Evolutionary conservation across 106 monocot genomes (phyloP).

Genomic region (Acorus gramineus): DNA sequence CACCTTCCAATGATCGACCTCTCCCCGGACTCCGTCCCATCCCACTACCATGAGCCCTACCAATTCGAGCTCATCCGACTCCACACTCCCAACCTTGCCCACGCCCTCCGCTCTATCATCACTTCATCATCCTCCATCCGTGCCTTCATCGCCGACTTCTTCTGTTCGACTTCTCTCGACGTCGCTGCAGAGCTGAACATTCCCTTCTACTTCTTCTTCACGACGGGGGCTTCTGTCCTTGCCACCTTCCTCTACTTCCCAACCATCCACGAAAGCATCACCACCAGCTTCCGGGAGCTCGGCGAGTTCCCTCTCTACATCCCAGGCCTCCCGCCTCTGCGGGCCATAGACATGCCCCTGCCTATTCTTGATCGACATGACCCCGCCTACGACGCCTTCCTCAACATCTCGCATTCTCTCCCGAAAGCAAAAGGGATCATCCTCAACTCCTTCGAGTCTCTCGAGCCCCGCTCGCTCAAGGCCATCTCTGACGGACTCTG

Average conservation of each 20-base stretch:
- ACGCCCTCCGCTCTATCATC: too few relatives aligned
- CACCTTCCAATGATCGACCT: slow-evolving; percentile 11
- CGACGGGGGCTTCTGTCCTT: too few relatives aligned
- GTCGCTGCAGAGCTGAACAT: too few relatives aligned
- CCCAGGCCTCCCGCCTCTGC: slow-evolving; percentile 24
- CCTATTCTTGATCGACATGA: slow-evolving; percentile 8
- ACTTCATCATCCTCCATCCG: too few relatives aligned
- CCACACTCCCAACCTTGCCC: slow-evolving; percentile 11
- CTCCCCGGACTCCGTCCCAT: background rate
- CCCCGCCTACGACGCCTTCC: background rate
- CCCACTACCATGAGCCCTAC: slow-evolving; percentile 3
- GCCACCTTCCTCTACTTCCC: too few relatives aligned
- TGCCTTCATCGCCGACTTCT: too few relatives aligned
- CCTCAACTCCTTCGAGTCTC: slow-evolving; percentile 38
- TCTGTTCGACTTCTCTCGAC: too few relatives aligned
- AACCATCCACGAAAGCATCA: background rate
- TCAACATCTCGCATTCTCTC: slow-evolving; percentile 3
- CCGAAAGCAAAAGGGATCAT: slow-evolving; percentile 19
- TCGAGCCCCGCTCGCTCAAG: slow-evolving; percentile 26
- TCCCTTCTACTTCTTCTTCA: too few relatives aligned
- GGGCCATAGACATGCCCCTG: slow-evolving; percentile 13
- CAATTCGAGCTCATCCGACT: slow-evolving; percentile 11
- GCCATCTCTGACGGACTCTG: slow-evolving; percentile 18
- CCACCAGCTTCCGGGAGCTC: slow-evolving; percentile 19
- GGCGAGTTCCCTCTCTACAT: slow-evolving; percentile 6